Evolutionary conservation across 2,329 filamentous ascomycete species (phyloP).

Genomic region (Aspergillus flavus): DNA sequence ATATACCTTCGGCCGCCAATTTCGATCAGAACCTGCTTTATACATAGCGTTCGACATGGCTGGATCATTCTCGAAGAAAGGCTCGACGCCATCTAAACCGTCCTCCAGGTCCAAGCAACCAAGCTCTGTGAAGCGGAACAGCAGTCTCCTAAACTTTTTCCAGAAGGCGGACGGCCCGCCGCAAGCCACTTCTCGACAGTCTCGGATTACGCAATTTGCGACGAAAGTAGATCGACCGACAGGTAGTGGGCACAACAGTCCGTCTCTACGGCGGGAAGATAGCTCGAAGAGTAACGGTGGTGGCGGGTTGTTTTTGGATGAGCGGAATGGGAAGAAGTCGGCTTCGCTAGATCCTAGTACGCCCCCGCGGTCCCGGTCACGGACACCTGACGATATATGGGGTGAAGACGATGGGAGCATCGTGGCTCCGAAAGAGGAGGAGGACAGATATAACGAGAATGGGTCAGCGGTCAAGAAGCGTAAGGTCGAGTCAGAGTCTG

Average conservation of each 20-base stretch:
- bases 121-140: constrained; percentile 49
- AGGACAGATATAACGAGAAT: constrained; percentile 37
- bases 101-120: constrained; percentile 16
- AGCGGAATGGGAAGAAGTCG: constrained; percentile 26
- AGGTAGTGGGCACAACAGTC: constrained; percentile 25
- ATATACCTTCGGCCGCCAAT: neutral
- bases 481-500: constrained; percentile 28
- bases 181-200: constrained; percentile 52
- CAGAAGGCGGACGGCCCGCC: constrained; percentile 63
- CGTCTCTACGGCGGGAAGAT: constrained; percentile 14
- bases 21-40: neutral
- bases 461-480: constrained; percentile 35
- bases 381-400: constrained; percentile 39
- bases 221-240: constrained; percentile 31
- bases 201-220: constrained; percentile 57
- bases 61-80: constrained; percentile 25
- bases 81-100: constrained; percentile 27
- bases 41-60: constrained; percentile 24
- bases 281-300: constrained; percentile 15
- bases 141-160: constrained; percentile 74
- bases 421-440: constrained; percentile 18
- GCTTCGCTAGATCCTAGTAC: constrained; percentile 1
- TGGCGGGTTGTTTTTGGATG: constrained; percentile 41
- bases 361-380: constrained; percentile 23
- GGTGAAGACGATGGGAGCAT: constrained; percentile 27